Percentiles rank a stretch among this genome's conserved stretches.
Evolutionary conservation across 73 alveolate species (phyloP).

Genomic region (Tetrahymena thermophila): DNA sequence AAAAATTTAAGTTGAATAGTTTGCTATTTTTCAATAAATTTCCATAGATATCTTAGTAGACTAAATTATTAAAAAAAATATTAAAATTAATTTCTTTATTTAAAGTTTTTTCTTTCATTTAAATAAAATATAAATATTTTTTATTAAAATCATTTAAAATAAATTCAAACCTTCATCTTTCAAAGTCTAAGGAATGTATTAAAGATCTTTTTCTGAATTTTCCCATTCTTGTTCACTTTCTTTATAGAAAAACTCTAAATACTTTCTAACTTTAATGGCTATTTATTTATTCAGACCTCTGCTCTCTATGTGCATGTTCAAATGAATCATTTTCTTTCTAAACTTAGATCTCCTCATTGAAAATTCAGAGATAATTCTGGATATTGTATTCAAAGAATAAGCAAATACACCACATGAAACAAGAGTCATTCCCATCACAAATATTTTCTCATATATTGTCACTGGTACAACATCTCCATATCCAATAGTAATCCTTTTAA

Average conservation of each 20-base stretch:
- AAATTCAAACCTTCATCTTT: neutral
- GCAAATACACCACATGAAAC: neutral
- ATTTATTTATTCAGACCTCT: neutral
- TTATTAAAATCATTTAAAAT: too few species aligned
- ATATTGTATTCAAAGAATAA: neutral
- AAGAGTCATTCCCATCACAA: neutral
- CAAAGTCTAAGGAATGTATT: neutral
- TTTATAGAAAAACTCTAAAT: neutral
- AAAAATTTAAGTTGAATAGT: neutral
- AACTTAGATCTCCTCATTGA: neutral
- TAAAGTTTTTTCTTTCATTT: too few species aligned
- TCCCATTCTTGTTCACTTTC: neutral
- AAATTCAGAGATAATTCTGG: neutral
- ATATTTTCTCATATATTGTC: neutral
- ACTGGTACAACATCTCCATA: neutral
- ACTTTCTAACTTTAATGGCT: neutral
- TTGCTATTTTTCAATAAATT: neutral
- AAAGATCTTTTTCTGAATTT: neutral
- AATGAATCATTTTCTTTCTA: neutral
- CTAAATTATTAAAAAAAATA: neutral
- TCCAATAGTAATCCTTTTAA: neutral
- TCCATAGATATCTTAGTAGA: neutral
- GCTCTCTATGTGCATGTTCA: neutral
- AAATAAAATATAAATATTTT: too few species aligned
- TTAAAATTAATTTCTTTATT: too few species aligned